Evolutionary conservation across 306 rosid species (phyloP), one percentile per base, ranked within the genome.

Genomic region (Vicia faba): DNA sequence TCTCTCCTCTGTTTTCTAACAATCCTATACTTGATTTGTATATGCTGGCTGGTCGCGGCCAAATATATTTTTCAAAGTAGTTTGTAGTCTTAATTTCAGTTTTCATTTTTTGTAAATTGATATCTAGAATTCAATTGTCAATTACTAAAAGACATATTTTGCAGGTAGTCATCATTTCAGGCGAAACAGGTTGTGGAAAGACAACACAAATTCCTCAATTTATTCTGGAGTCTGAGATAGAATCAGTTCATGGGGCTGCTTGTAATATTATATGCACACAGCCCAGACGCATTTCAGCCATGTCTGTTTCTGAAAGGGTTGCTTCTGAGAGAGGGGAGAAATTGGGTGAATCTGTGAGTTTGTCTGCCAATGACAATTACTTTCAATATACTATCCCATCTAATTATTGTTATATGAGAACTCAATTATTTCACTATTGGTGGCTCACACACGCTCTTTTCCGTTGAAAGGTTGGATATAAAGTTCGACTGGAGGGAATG

Each of bases 171-270:
- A 75, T 88, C 71, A 76, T 95, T 74, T 95, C 99, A 16, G 99
- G 99, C 39, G 84, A 95, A 88, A 95, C 99, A 71, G 97, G 99
- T 59, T 95, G 99, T 83, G 97, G 99, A 58, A 95, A 95, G 86
- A 95, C 99, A 65, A 95, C 99, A 9, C 99, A 95, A 85, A 84
- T 95, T 82, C 96, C 99, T 66, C 99, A 95, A 68, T 88, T 88
- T 80, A 86, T 95, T 86, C 81, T 95, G 56, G 99, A 95, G 78
- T 84, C 95, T 46, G 97, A 86, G 87, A 76, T 84, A 72, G 95
- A 88, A 64, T 84, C 92, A 57, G 75, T 64, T 48, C 71, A 66
- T 35, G 99, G 99, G 74, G 97, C 91, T 78, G 66, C 73, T 61
- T 95, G 99, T 72, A 90, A 81, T 69, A 80, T 95, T 61, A 82